Percentiles rank a stretch among this genome's conserved stretches.
Evolutionary conservation across 2,329 filamentous ascomycete species (phyloP).

Genomic region (Epicoccum sorghinum): DNA sequence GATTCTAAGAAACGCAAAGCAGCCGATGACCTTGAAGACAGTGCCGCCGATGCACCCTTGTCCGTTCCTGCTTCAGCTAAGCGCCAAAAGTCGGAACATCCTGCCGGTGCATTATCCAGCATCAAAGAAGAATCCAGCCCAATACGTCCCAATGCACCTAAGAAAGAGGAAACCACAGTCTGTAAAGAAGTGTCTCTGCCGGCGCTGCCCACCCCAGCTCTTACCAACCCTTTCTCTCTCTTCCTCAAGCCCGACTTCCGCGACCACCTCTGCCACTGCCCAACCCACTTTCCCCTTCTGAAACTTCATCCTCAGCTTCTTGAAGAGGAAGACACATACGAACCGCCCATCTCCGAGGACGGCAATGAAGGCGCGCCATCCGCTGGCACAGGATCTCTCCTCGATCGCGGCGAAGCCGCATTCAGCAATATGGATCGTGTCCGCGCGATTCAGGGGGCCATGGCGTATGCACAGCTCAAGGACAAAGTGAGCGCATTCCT

Average conservation of each 20-base stretch:
- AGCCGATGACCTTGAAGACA: constrained; percentile 46
- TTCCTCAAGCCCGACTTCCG: constrained; percentile 84
- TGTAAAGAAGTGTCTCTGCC: constrained; percentile 71
- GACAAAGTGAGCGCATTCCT: constrained; percentile 96
- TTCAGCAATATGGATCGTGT: constrained; percentile 92
- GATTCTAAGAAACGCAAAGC: constrained; percentile 55
- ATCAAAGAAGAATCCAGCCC: constrained; percentile 29
- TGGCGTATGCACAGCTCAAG: constrained; percentile 96
- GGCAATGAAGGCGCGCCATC: constrained; percentile 62
- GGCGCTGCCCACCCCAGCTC: constrained; percentile 56
- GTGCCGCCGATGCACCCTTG: constrained; percentile 18
- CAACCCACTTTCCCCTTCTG: constrained; percentile 77
- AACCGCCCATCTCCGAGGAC: constrained; percentile 77
- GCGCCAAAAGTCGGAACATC: constrained; percentile 46
- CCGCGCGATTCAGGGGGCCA: constrained; percentile 88
- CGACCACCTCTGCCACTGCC: constrained; percentile 79
- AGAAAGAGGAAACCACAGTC: constrained; percentile 24
- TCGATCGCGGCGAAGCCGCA: constrained; percentile 91
- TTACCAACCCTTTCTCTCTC: constrained; percentile 71
- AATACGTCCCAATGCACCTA: constrained; percentile 35
- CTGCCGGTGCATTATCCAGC: constrained; percentile 43
- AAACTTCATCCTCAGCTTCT: constrained; percentile 78
- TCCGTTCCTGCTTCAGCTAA: constrained; percentile 32
- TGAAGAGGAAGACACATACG: constrained; percentile 93
- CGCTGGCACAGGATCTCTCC: constrained; percentile 77